These are phyloP conservation scores for Zancudomyces culisetae DNA, from an alignment of 371 early-diverging fungal genomes.

Conservation along the genomic window DNA sequence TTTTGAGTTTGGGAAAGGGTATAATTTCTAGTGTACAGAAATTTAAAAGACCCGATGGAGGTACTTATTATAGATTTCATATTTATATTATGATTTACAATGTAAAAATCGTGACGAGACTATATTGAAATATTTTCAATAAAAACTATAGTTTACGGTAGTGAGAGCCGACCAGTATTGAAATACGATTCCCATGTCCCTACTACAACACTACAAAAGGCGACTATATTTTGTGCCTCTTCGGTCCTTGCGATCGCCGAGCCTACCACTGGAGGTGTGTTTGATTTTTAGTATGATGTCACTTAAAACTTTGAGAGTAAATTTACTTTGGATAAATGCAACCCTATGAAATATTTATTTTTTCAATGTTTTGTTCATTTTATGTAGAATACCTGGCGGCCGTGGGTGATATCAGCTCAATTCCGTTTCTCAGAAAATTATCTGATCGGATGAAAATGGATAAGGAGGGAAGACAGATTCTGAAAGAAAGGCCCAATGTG, in stretches of 20 bases:
- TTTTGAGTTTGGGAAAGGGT: too few relatives aligned
- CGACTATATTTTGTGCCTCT: slow-evolving; percentile 46
- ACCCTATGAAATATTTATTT: too few relatives aligned
- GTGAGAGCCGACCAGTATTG: too few relatives aligned
- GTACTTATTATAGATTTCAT: too few relatives aligned
- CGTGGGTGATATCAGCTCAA: slow-evolving; percentile 77
- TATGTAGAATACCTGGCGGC: slow-evolving; percentile 68
- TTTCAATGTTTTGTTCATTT: slow-evolving; percentile 10
- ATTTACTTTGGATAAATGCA: background rate
- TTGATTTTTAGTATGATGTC: background rate
- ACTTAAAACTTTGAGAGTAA: slow-evolving; percentile 16
- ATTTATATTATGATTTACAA: too few relatives aligned
- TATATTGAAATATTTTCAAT: too few relatives aligned
- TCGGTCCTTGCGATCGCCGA: slow-evolving; percentile 56
- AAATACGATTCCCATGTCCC: slow-evolving; percentile 15
- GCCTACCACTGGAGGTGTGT: slow-evolving; percentile 51
- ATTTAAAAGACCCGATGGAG: too few relatives aligned
- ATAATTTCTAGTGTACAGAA: too few relatives aligned
- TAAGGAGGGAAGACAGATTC: slow-evolving; percentile 55
- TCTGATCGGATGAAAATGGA: slow-evolving; percentile 61
- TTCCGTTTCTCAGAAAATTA: slow-evolving; percentile 36
- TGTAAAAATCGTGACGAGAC: too few relatives aligned
- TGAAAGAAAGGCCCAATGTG: slow-evolving; percentile 61
- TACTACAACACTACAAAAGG: slow-evolving; percentile 26
- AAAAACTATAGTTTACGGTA: too few relatives aligned